Evolutionary conservation across 176 grass and related monocot species (phyloP).

Genomic region (Secale cereale): DNA sequence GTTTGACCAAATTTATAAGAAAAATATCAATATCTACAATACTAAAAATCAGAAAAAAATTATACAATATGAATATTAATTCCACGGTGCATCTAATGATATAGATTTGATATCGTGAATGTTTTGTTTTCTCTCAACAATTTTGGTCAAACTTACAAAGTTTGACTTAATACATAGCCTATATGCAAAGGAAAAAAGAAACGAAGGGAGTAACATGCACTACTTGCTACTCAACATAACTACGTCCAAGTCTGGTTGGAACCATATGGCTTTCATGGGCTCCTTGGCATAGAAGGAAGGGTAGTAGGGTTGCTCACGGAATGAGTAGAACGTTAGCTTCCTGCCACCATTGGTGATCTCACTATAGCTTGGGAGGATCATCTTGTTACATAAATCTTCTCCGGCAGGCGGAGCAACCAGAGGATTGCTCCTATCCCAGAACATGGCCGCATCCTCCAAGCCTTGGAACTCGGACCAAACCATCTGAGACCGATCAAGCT

Average conservation of each 20-base stretch:
- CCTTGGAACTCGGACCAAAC: neutral
- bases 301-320: neutral
- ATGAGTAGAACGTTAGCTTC: neutral
- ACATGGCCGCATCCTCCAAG: neutral
- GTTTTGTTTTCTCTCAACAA: too few species aligned
- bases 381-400: slow-evolving; percentile 2
- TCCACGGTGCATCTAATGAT: too few species aligned
- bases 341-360: neutral
- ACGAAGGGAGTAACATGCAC: too few species aligned
- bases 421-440: neutral
- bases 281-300: neutral
- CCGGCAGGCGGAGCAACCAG: neutral
- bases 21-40: too few species aligned
- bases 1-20: too few species aligned
- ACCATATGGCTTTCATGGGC: slow-evolving; percentile 3
- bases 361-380: neutral
- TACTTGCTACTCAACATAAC: too few species aligned
- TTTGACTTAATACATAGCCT: too few species aligned
- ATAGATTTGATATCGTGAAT: too few species aligned
- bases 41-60: too few species aligned
- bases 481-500: neutral
- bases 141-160: too few species aligned
- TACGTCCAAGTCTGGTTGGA: neutral
- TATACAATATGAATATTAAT: too few species aligned
- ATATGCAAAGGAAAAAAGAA: too few species aligned